Conservation (phyloP, 495 filamentous ascomycete species). For the Letharia lupina region DNA sequence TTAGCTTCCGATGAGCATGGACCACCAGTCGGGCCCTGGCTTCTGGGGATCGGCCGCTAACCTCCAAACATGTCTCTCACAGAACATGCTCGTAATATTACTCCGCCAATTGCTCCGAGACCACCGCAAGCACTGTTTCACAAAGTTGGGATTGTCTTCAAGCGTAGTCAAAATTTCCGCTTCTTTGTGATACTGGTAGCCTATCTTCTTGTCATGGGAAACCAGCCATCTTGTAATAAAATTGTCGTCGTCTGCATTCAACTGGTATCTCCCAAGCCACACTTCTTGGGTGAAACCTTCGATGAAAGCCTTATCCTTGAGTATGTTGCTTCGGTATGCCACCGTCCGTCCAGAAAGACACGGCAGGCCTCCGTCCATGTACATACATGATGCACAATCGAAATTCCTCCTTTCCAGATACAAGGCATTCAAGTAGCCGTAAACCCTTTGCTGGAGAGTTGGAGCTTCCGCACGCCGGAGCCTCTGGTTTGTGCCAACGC, state of each 20-base stretch:
- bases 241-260: conserved; percentile 81
- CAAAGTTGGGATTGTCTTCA: conserved; percentile 63
- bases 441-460: conserved; percentile 49
- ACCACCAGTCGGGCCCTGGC: background rate
- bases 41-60: conserved; percentile 33
- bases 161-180: conserved; percentile 69
- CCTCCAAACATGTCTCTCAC: conserved; percentile 60
- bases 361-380: conserved; percentile 76
- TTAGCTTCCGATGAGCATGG: conserved; percentile 28
- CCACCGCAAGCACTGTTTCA: conserved; percentile 75
- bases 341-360: conserved; percentile 84
- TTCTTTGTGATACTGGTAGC: conserved; percentile 65
- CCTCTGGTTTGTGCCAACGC: conserved; percentile 74
- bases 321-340: conserved; percentile 70
- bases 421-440: conserved; percentile 69
- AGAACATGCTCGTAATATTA: conserved; percentile 68
- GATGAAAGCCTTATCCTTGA: conserved; percentile 68
- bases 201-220: conserved; percentile 65
- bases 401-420: conserved; percentile 84
- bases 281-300: conserved; percentile 63
- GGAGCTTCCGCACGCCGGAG: conserved; percentile 56
- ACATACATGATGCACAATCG: conserved; percentile 78
- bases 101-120: conserved; percentile 75
- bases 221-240: conserved; percentile 77
- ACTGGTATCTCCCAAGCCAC: conserved; percentile 53